Percentiles rank a stretch among this genome's conserved stretches.
Evolutionary conservation across 345 rosid species (phyloP).

Genomic region (Bretschneidera sinensis): DNA sequence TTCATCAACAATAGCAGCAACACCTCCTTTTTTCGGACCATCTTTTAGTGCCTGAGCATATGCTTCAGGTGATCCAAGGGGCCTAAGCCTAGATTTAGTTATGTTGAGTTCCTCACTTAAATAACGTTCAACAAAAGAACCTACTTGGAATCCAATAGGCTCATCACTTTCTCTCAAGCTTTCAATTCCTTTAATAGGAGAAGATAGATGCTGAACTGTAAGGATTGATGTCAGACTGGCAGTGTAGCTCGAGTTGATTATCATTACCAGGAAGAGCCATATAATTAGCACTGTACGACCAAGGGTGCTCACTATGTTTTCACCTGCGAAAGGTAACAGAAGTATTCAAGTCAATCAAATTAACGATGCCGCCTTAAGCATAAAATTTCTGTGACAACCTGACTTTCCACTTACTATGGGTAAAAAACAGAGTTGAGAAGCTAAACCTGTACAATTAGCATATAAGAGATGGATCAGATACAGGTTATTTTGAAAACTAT

Average conservation of each 20-base stretch:
- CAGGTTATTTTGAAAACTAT: not conserved
- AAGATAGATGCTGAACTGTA: conserved; percentile 85
- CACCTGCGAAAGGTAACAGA: conserved; percentile 50
- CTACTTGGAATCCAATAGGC: conserved; percentile 79
- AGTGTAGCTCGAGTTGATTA: conserved; percentile 94
- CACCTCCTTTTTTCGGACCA: conserved; percentile 84
- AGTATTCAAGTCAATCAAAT: conserved; percentile 20
- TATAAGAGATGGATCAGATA: conserved; percentile 27
- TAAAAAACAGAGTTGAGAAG: conserved; percentile 87
- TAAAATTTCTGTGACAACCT: not conserved
- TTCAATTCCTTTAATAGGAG: conserved; percentile 73
- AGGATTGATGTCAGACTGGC: conserved; percentile 92
- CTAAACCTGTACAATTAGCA: conserved; percentile 76
- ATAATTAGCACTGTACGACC: conserved; percentile 79
- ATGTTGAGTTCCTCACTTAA: conserved; percentile 69
- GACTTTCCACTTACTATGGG: conserved; percentile 64
- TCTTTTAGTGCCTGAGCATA: conserved; percentile 59
- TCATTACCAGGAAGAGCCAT: conserved; percentile 91
- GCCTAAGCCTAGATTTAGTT: conserved; percentile 58
- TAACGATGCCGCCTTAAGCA: conserved; percentile 4
- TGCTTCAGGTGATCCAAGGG: conserved; percentile 81
- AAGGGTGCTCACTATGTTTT: conserved; percentile 76
- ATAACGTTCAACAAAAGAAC: conserved; percentile 82
- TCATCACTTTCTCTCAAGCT: conserved; percentile 59
- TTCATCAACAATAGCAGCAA: conserved; percentile 85